phyloP scores from a whole-genome alignment of 2,329 filamentous ascomycete species.

The Massarina eburnea region DNA sequence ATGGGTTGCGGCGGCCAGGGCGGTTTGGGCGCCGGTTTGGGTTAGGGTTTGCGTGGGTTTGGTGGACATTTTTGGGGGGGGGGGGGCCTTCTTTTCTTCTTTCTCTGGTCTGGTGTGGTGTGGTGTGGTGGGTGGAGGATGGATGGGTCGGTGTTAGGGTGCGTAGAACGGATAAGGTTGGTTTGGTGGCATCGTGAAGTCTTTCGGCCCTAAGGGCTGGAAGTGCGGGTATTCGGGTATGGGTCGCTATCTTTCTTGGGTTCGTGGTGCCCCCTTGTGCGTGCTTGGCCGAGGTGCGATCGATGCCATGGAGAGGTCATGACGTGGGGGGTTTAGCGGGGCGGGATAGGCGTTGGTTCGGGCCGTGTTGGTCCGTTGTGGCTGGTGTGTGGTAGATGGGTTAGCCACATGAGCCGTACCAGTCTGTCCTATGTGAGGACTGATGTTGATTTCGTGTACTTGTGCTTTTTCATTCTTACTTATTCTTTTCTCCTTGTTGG shows the following conservation, averaged over 20 bases:
- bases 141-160: neutral
- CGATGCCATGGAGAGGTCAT: neutral
- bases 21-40: slow-evolving; percentile 39
- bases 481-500: no score
- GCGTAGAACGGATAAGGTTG: neutral
- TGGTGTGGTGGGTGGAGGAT: neutral
- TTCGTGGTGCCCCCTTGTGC: no score
- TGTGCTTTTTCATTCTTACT: no score
- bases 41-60: slow-evolving; percentile 36
- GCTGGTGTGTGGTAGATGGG: no score
- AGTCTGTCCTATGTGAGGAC: no score
- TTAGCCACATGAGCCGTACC: no score
- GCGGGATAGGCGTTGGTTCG: neutral
- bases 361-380: neutral
- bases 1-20: slow-evolving; percentile 39
- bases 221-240: neutral
- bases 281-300: neutral
- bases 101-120: no score
- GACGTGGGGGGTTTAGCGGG: neutral
- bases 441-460: no score
- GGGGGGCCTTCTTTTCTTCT: no score
- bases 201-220: no score
- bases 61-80: slow-evolving; percentile 37
- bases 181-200: neutral
- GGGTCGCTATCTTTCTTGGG: no score